Base-by-base conservation (phyloP, 805 yeast species). In the Barnettozyma siamensis region DNA sequence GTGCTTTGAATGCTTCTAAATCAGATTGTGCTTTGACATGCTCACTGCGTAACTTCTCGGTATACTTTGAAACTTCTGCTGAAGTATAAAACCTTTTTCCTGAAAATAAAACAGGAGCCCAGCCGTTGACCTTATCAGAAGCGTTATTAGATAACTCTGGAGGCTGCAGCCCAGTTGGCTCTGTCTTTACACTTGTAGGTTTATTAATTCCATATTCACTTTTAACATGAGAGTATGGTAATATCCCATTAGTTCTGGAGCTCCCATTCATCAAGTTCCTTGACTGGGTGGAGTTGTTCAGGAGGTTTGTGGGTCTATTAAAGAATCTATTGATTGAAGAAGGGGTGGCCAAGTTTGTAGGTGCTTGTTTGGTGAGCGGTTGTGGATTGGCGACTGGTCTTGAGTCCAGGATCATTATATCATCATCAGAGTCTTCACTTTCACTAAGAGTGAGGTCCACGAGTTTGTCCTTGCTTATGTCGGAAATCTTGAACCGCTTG, bases 341-440 rank as follows among this genome's bases (percentile, higher is more conserved):
- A 21, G 24, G 24, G 9, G n/a, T n/a, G n/a, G 26, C 10, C 10
- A 23, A 23, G 10, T 23, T 23, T 7, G 10, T 11, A 17, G 21
- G 21, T 12, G 15, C 18, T 4, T 9, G 12, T n/a, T 7, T 15
- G 3, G 4, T 13, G 9, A 2, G 3, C 9, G 12, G 19, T 15
- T 16, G 24, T 4, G 18, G 30, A 7, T 20, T 20, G 5, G 20
- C 13, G 9, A 46, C 40, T 7, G 40, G 34, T 27, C 54, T 48
- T 28, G 48, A 34, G 2, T 44, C 51, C 3, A 52, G 46, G 29
- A 53, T 53, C 17, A 51, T 32, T 28, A 53, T 51, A 33, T 50
- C 57, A 26, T 49, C 54, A 29, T 51, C 54, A 17, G 46, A 52
- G 2, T 31, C 35, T 8, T 37, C 43, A 11, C 37, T 31, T 17